Evolutionary conservation across 306 rosid genomes (phyloP).

Genomic region (Dalbergia oliveri): DNA sequence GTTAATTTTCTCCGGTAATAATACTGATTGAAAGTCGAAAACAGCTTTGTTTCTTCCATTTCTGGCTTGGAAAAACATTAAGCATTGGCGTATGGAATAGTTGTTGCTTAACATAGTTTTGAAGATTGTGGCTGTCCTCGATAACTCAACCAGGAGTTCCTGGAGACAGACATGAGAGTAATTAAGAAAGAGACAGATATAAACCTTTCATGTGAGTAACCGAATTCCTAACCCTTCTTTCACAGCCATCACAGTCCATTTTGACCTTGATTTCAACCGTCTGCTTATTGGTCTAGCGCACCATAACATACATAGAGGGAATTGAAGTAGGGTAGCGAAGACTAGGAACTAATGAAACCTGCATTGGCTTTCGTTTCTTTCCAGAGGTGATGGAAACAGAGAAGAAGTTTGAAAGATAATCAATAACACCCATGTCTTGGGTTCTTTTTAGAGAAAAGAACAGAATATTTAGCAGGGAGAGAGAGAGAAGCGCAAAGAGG

Average conservation of each 20-base stretch:
- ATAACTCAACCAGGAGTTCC: neutral
- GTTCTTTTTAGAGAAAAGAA: neutral
- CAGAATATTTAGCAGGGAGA: neutral
- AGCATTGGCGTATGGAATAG: neutral
- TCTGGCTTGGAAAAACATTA: neutral
- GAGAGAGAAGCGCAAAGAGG: neutral
- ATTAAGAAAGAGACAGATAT: neutral
- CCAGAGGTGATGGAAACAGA: constrained; percentile 50
- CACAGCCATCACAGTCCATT: constrained; percentile 99
- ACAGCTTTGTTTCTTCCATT: constrained; percentile 10
- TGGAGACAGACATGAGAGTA: neutral
- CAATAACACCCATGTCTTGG: constrained; percentile 80
- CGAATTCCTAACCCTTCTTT: constrained; percentile 74
- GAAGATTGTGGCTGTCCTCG: no score
- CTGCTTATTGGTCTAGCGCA: constrained; percentile 50
- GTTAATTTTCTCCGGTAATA: no score
- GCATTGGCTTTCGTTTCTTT: constrained; percentile 82
- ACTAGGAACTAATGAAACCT: constrained; percentile 56
- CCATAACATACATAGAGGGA: neutral
- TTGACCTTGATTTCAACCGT: constrained; percentile 95
- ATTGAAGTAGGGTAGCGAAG: no score
- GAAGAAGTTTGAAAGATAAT: constrained; percentile 68
- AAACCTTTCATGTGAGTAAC: constrained; percentile 82
- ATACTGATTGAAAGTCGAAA: neutral
- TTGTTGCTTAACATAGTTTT: neutral